Conservation (phyloP, 306 rosid species). For the Prunus persica region Prunus_persica_NCBIv2 NC_034013.1:15689001-15689500, state of each 20-base stretch:
- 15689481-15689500: neutral
- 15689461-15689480: neutral
- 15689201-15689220: neutral
- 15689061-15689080: neutral
- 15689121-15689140: neutral
- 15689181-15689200: neutral
- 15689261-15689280: neutral
- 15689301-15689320: no score
- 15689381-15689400: no score
- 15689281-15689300: no score
- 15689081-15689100: neutral
- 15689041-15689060: conserved; percentile 11
- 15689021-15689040: conserved; percentile 11
- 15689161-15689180: neutral
- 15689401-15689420: no score
- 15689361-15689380: no score
- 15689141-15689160: neutral
- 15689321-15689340: no score
- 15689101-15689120: neutral
- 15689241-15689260: neutral
- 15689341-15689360: no score
- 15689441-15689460: neutral
- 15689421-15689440: neutral
- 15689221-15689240: neutral
- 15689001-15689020: conserved; percentile 13